phyloP scores from a whole-genome alignment of 1,284 basidiomycete genomes.

The Lignosus rhinocerotis region DNA sequence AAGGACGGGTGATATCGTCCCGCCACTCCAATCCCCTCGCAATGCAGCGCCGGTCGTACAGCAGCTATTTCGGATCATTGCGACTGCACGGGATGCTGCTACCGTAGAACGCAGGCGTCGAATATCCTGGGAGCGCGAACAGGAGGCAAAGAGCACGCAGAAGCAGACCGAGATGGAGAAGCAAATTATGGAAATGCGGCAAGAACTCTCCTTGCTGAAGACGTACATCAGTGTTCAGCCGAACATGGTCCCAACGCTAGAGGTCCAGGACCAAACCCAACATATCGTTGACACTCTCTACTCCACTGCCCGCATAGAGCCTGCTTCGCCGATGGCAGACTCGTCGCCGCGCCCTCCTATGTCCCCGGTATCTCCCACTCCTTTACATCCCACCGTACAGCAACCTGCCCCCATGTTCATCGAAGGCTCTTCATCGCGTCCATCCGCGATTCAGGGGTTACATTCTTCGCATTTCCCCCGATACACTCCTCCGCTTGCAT shows the following conservation, averaged over 20 bases:
- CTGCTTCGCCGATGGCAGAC: slow-evolving; percentile 2
- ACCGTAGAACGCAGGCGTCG: slow-evolving; percentile 59
- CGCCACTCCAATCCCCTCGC: slow-evolving; percentile 8
- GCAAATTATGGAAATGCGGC: slow-evolving; percentile 55
- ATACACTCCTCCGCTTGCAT: neutral
- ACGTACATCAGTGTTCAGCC: slow-evolving; percentile 37
- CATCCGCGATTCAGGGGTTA: slow-evolving; percentile 14
- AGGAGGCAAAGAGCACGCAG: slow-evolving; percentile 57
- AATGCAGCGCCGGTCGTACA: slow-evolving; percentile 46
- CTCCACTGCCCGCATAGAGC: slow-evolving; percentile 13
- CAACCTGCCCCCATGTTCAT: slow-evolving; percentile 36
- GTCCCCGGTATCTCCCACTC: slow-evolving; percentile 8
- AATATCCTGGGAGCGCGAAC: slow-evolving; percentile 65
- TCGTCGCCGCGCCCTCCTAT: slow-evolving; percentile 4
- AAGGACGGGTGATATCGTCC: neutral
- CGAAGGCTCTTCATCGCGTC: slow-evolving; percentile 42
- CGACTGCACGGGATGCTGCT: slow-evolving; percentile 54
- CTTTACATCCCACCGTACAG: neutral
- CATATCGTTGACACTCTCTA: slow-evolving; percentile 3
- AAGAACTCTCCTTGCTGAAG: slow-evolving; percentile 55
- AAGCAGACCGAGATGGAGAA: slow-evolving; percentile 60
- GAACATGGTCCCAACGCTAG: slow-evolving; percentile 9
- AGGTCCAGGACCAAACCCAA: neutral
- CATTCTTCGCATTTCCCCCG: neutral
- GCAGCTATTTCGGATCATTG: slow-evolving; percentile 55